Conservation (phyloP, 2,329 filamentous ascomycete species). For the Monosporascus ibericus region DNA sequence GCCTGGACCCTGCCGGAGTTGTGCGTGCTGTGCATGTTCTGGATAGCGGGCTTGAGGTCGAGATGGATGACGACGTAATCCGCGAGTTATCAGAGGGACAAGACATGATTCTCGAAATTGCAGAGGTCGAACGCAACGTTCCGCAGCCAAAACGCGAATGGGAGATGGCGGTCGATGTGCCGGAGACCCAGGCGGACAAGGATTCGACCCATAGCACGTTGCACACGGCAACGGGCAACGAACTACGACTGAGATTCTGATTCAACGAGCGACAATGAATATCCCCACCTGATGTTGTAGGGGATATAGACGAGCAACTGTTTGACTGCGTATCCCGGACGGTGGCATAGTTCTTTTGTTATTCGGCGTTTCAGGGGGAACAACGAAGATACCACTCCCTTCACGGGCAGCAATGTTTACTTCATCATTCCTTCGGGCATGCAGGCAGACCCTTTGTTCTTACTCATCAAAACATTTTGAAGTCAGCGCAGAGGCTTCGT, state of each 20-base stretch:
- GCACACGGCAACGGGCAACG: slow-evolving; percentile 29
- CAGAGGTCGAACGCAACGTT: slow-evolving; percentile 32
- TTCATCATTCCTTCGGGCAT: slow-evolving; percentile 8
- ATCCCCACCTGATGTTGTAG: not conserved
- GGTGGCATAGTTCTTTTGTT: slow-evolving; percentile 12
- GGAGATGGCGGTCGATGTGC: slow-evolving; percentile 54
- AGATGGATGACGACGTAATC: slow-evolving; percentile 87
- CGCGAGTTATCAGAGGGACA: slow-evolving; percentile 81
- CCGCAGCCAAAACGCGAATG: slow-evolving; percentile 49
- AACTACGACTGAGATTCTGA: slow-evolving; percentile 44
- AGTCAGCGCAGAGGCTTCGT: not conserved
- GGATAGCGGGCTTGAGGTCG: slow-evolving; percentile 69
- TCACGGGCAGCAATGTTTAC: slow-evolving; percentile 15
- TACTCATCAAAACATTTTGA: not conserved
- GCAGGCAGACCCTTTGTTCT: slow-evolving; percentile 1
- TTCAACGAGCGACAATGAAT: slow-evolving; percentile 7
- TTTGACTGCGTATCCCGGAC: slow-evolving; percentile 9
- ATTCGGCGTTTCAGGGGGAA: slow-evolving; percentile 20
- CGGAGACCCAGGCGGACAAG: slow-evolving; percentile 26
- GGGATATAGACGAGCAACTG: slow-evolving; percentile 11
- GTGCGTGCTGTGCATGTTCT: slow-evolving; percentile 67
- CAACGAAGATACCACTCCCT: slow-evolving; percentile 25
- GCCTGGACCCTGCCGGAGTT: slow-evolving; percentile 67
- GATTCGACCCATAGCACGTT: slow-evolving; percentile 25
- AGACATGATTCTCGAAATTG: slow-evolving; percentile 75